Base-by-base conservation (phyloP, 2,329 filamentous ascomycete genomes). In the Diaporthe citriasiana region DNA sequence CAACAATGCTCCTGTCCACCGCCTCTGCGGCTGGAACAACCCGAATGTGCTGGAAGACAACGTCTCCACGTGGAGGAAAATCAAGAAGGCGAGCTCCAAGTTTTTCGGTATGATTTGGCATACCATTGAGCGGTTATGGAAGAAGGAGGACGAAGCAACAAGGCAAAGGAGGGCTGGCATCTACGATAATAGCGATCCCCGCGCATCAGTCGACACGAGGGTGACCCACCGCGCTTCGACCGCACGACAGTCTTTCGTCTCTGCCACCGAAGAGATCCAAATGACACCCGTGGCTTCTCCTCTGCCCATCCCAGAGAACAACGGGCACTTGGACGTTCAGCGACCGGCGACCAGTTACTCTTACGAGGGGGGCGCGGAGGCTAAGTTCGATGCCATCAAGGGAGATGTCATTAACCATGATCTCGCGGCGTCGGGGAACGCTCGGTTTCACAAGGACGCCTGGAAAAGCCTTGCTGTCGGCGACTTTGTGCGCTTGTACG, bases 391-490 rank as follows among this genome's bases (percentile, higher is more conserved):
- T 65, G 84, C 82, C 50, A 84, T 88, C 77, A 87, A 89, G 77
- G 85, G 85, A 8, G 86, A 90, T 79, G 82, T 99, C 51, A 89
- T 98, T 77, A 94, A 98, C 80, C 91, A 90, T 40, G 88, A 90
- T 60, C 88, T 91, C 75, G 87, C 90, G 19, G 85, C 89, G 0
- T 87, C 90, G 6, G 93, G 93, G 71, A 93, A 90, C 66, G 94
- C 95, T 45, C 90, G 94, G 33, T 99, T 99, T 84, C 96, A 97
- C 83, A 94, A 93, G 78, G 95, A 98, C 80, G 92, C 91, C 56
- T 99, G 97, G 97, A 99, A 99, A 84, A 97, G 92, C 79, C 89
- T 99, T 19, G 92, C 95, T 79, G 97, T 99, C 12, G 97, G 97
- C 63, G 97, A 99, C 83, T 98, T 98, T 83, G 93, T 99, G 71